These are phyloP conservation scores for Penicillium robsamsonii DNA, from an alignment of 495 filamentous ascomycete species.

Conservation along the genomic window DNA sequence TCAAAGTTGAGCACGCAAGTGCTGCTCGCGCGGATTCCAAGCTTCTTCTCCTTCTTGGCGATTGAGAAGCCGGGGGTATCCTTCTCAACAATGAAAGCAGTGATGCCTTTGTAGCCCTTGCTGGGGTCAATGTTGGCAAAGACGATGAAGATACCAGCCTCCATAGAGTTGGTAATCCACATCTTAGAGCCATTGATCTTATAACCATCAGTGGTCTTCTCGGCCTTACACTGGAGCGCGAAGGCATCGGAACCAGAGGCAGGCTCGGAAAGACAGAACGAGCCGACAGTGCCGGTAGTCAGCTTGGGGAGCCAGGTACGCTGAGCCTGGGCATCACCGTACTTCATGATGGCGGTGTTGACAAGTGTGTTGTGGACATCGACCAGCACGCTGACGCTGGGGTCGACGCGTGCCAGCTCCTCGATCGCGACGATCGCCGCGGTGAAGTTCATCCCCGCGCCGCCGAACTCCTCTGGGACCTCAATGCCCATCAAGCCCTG, in stretches of 20 bases:
- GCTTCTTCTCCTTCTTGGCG: constrained; percentile 99
- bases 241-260: constrained; percentile 94
- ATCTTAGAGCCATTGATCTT: constrained; percentile 91
- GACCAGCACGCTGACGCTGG: constrained; percentile 87
- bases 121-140: constrained; percentile 91
- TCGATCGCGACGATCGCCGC: constrained; percentile 94
- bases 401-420: constrained; percentile 91
- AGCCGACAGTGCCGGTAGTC: constrained; percentile 87
- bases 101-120: constrained; percentile 93
- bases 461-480: constrained; percentile 95
- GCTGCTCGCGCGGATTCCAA: constrained; percentile 91
- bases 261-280: constrained; percentile 95
- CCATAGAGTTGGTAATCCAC: constrained; percentile 98
- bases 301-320: constrained; percentile 83
- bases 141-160: constrained; percentile 93
- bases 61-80: constrained; percentile 85
- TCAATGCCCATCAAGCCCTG: constrained; percentile 97
- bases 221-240: constrained; percentile 84
- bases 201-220: constrained; percentile 73
- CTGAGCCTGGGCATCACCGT: constrained; percentile 70
- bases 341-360: constrained; percentile 89
- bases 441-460: constrained; percentile 98
- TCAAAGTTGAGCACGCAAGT: constrained; percentile 98
- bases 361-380: constrained; percentile 98
- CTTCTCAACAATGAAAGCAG: constrained; percentile 93